These are phyloP conservation scores for Starmerella bombicola DNA, from an alignment of 805 yeast species.

Conservation along the genomic window DNA sequence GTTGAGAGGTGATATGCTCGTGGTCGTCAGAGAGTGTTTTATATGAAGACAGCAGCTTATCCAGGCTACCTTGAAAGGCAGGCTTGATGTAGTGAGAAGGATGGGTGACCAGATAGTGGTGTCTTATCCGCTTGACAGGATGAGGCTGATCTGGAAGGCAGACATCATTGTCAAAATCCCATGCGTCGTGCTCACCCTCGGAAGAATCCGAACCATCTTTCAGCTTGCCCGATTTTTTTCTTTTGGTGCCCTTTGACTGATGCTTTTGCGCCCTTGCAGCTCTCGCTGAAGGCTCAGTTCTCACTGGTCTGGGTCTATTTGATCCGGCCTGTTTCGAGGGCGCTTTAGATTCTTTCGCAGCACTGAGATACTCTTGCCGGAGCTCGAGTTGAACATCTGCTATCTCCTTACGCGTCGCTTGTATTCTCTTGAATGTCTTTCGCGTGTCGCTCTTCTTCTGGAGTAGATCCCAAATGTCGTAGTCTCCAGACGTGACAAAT, in stretches of 20 bases:
- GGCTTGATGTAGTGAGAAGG: slow-evolving; percentile 46
- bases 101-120: slow-evolving; percentile 41
- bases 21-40: slow-evolving; percentile 47
- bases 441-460: slow-evolving; percentile 17
- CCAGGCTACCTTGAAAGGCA: slow-evolving; percentile 31
- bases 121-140: neutral
- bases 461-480: slow-evolving; percentile 31
- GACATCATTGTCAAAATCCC: slow-evolving; percentile 13
- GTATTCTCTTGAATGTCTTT: slow-evolving; percentile 15
- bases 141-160: slow-evolving; percentile 13
- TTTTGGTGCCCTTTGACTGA: neutral
- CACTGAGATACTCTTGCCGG: neutral
- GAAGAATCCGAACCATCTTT: neutral
- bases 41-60: slow-evolving; percentile 42
- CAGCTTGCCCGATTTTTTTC: neutral
- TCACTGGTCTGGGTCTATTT: neutral
- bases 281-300: neutral
- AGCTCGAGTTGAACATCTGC: slow-evolving; percentile 5
- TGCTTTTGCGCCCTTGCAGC: slow-evolving; percentile 1
- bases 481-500: slow-evolving; percentile 21
- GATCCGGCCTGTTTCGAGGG: neutral
- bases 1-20: slow-evolving; percentile 36
- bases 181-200: neutral
- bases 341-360: neutral
- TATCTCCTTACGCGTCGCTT: slow-evolving; percentile 4